phyloP scores from a whole-genome alignment of 306 rosid genomes.

The Prunus davidiana region DNA sequence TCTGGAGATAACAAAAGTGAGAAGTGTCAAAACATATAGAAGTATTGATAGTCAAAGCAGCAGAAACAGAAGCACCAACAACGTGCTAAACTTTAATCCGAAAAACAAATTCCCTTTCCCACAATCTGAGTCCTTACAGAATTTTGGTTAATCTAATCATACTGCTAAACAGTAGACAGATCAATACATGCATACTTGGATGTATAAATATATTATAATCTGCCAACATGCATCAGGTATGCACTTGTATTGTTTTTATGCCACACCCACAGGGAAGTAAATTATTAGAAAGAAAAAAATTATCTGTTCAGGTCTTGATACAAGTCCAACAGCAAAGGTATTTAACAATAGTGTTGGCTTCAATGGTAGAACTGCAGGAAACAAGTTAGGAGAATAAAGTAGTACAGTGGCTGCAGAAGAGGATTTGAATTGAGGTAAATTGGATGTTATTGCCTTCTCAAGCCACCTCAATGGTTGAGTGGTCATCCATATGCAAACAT shows the following conservation, averaged over 20 bases:
- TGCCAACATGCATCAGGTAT: background rate
- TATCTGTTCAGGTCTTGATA: background rate
- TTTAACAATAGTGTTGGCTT: background rate
- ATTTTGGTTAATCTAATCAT: background rate
- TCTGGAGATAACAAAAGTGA: slow-evolving; percentile 38
- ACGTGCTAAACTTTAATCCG: background rate
- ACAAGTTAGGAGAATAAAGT: background rate
- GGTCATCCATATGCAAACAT: background rate
- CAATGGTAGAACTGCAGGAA: background rate
- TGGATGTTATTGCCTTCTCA: background rate
- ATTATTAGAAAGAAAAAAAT: background rate
- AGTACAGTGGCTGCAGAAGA: background rate
- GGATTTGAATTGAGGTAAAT: background rate
- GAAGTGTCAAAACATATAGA: background rate
- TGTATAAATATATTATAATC: background rate
- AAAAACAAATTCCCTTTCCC: background rate
- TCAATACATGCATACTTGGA: background rate
- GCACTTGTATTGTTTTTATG: background rate
- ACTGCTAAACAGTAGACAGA: background rate
- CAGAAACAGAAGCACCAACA: background rate
- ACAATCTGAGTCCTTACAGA: background rate
- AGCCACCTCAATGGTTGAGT: background rate
- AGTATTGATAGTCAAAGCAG: background rate
- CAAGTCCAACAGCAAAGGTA: background rate
- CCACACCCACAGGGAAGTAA: background rate